Evolutionary conservation across 2,329 filamentous ascomycete species (phyloP).

Genomic region (Microcyclosporella mali): DNA sequence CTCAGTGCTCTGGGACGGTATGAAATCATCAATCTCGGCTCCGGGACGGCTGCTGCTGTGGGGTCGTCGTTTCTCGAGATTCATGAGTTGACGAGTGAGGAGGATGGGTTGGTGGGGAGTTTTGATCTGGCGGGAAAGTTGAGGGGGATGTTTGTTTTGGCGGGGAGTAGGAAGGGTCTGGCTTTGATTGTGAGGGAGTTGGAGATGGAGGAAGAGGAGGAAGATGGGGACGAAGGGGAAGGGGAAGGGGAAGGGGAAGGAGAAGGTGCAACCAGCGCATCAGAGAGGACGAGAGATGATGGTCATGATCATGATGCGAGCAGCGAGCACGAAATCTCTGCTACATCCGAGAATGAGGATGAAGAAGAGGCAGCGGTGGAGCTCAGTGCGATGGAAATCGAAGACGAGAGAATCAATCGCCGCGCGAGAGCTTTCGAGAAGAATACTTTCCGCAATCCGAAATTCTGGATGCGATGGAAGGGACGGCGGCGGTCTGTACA

Average conservation of each 20-base stretch:
- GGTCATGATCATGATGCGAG: too few relatives aligned
- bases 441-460: constrained; percentile 15
- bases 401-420: constrained; percentile 10
- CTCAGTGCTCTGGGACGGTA: too few relatives aligned
- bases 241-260: too few relatives aligned
- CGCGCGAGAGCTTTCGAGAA: constrained; percentile 13
- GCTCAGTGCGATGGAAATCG: constrained; percentile 4
- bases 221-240: background rate
- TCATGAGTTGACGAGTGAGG: constrained; percentile 4
- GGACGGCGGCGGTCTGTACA: too few relatives aligned
- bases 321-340: too few relatives aligned
- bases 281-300: too few relatives aligned
- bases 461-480: constrained; percentile 18
- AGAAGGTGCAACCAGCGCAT: too few relatives aligned
- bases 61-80: too few relatives aligned
- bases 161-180: constrained; percentile 2
- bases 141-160: constrained; percentile 1
- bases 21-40: too few relatives aligned
- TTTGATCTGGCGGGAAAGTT: background rate
- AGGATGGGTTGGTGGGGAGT: constrained; percentile 4
- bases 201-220: background rate
- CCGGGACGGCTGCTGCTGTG: too few relatives aligned
- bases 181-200: constrained; percentile 1
- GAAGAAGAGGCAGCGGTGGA: constrained; percentile 1
- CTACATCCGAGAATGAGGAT: too few relatives aligned